Conservation (phyloP, 2,329 filamentous ascomycete genomes). For the Exophiala dermatitidis region DNA sequence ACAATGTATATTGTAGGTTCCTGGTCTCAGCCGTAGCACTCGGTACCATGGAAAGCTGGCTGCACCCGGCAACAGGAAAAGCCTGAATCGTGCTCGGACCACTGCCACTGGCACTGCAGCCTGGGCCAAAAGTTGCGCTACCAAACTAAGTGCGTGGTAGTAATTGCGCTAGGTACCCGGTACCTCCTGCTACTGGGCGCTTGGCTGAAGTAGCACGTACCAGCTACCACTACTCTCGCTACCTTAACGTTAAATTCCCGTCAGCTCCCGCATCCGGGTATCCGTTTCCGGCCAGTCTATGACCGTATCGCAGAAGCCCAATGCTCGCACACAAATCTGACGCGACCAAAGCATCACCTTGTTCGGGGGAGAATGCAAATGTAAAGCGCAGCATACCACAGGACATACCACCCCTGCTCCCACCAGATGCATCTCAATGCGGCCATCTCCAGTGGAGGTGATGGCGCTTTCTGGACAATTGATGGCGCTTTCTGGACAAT, state of each 20-base stretch:
- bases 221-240: background rate
- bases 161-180: no score
- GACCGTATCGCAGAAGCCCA: background rate
- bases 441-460: background rate
- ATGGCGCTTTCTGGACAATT: background rate
- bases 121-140: no score
- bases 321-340: background rate
- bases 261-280: conserved; percentile 8
- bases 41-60: no score
- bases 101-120: no score
- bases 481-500: background rate
- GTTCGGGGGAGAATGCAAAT: background rate
- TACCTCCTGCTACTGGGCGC: no score
- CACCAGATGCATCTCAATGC: background rate
- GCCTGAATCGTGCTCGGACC: no score
- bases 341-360: background rate
- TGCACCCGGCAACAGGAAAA: no score
- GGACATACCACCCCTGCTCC: background rate
- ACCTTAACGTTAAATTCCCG: background rate
- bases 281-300: conserved; percentile 5
- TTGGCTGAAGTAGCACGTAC: background rate
- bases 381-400: background rate
- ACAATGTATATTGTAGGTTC: no score
- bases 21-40: no score
- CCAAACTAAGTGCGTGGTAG: no score